These are phyloP conservation scores for Eragrostis nindensis DNA, from an alignment of 176 grass and related monocot species.

Conservation along the genomic window DNA sequence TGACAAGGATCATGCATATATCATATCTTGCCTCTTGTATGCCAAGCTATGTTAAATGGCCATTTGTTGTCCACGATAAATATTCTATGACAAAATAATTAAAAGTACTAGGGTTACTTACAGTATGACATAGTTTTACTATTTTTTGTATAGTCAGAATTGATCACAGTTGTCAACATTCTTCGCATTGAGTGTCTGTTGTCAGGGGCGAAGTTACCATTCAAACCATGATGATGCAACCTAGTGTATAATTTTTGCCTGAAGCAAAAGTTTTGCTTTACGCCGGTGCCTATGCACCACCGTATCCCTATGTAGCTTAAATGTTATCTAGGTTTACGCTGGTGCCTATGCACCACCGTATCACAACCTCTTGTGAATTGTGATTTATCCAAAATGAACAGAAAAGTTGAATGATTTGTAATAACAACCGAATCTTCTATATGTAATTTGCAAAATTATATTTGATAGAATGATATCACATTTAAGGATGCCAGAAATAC, in stretches of 20 bases:
- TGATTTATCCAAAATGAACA: conserved; percentile 20
- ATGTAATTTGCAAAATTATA: conserved; percentile 16
- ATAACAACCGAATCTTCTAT: neutral
- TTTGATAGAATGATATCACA: neutral
- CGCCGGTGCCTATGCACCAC: too few relatives aligned
- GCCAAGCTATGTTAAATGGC: neutral
- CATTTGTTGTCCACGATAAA: neutral
- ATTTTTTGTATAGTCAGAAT: neutral
- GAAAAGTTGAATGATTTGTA: neutral
- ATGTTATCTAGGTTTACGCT: too few relatives aligned
- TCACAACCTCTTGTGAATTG: neutral
- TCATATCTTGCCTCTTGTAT: neutral
- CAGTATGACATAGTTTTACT: neutral
- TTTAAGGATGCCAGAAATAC: neutral
- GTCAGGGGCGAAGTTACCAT: neutral
- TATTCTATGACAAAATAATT: neutral
- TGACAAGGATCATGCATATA: neutral
- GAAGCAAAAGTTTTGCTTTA: too few relatives aligned
- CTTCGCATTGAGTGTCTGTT: neutral
- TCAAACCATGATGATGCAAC: too few relatives aligned
- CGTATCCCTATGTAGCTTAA: too few relatives aligned
- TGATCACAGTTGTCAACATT: neutral
- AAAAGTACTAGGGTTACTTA: neutral
- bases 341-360: too few relatives aligned
- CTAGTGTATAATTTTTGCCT: too few relatives aligned